Base-by-base conservation (phyloP, 2,329 filamentous ascomycete species). In the Ceratocystis huliohia region DNA sequence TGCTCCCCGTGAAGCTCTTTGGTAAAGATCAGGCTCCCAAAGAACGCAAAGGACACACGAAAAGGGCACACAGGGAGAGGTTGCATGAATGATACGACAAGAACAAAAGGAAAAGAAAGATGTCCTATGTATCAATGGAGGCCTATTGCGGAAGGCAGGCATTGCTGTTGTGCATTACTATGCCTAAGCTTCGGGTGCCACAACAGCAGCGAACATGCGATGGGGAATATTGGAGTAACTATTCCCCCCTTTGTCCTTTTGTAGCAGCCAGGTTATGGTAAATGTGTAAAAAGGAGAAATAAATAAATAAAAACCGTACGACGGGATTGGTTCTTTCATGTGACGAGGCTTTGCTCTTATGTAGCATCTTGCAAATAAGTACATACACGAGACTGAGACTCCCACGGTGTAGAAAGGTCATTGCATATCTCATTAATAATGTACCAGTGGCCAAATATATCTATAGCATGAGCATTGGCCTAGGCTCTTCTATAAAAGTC, bases 161-260 rank as follows among this genome's bases (percentile, higher is more conserved):
- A 57, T 28, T 57, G 53, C n/a, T 20, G 46, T n/a, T 20, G 15
- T 22, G 13, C 15, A 13, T 30, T 33, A 17, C 22, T 30, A 28
- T 15, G 53, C 4, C 53, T 30, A 22, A 57, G 53, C 7, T 22
- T 15, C 25, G 20, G 22, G 53, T 57, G 7, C 3, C 53, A 57
- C 53, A 30, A 17, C 53, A 57, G 53, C 15, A 57, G 53, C 20
- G 17, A 57, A 33, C 53, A 57, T 57, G 53, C 53, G 53, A 57
- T 57, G 53, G 10, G 20, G 25, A 17, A 57, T 22, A 7, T 17
- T 57, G 53, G 53, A 17, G 53, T 30, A 28, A 33, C 53, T 8
- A 10, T 22, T 30, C 22, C 53, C 22, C 46, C 22, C 10, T 25
- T 25, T 30, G 53, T 22, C 30, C 25, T 57, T 28, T 57, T 33